Base-by-base conservation (phyloP, 371 early-diverging fungal genomes). In the Apophysomyces trapeziformis region DNA sequence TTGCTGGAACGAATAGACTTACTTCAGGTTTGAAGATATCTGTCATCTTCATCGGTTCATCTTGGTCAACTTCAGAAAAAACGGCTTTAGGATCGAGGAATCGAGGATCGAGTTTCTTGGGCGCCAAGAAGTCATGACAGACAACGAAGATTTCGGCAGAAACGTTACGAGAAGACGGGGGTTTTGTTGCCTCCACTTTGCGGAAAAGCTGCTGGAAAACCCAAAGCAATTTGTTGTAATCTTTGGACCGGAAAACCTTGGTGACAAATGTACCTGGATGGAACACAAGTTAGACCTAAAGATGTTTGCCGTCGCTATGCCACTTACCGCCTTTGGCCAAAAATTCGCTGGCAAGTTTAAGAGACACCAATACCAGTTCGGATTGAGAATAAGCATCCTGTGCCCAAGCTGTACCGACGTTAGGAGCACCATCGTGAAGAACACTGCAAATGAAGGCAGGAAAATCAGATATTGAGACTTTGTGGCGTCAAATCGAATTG, bases 121-220 rank as follows among this genome's bases (percentile, higher is more conserved):
- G 98, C 4, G 96, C 96, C 75, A 92, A 76, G 83, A 90, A 99
- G 67, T 93, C 96, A 39, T 91, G 85, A 83, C 99, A 99, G 6
- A 99, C 96, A 50, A 99, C 98, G 84, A 99, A 99, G 69, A 99
- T 99, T 89, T 99, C 99, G n/a, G 99, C 99, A 68, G 99, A 99
- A 32, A 99, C 99, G 67, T 93, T 96, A 87, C 99, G 92, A 60
- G 99, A 98, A 47, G 98, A 96, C n/a, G 98, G 91, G 13, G 99
- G 99, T 82, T 99, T 99, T 13, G 99, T 99, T 9, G 99, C 99
- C 79, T 99, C 97, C 67, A 99, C 99, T 68, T 92, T 94, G 47
- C 86, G 86, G 84, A 99, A 99, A 43, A 99, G 85, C 82, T 99
- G 98, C 72, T 96, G 94, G 74, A 99, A 97, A 18, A 99, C 95